Evolutionary conservation across 345 rosid species (phyloP).

Genomic region (Murraya koenigii): DNA sequence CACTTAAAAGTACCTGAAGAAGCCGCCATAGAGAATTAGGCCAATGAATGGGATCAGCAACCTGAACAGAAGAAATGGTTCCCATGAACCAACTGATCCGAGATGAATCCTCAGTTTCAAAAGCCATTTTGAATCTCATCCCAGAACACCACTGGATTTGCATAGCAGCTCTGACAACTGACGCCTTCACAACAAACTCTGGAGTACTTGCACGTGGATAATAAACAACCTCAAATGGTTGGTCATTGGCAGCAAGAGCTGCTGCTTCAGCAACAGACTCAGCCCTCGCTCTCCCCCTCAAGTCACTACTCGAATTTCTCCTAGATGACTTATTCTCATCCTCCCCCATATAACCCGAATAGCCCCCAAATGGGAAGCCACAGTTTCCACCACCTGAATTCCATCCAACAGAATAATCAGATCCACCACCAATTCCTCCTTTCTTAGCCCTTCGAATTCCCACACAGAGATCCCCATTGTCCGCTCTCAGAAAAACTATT

Average conservation of each 20-base stretch:
- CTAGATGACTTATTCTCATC: slow-evolving; percentile 46
- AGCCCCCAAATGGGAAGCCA: slow-evolving; percentile 44
- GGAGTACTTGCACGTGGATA: slow-evolving; percentile 86
- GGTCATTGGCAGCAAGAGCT: slow-evolving; percentile 56
- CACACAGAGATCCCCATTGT: slow-evolving; percentile 88
- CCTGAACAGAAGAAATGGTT: neutral
- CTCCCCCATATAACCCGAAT: slow-evolving; percentile 49
- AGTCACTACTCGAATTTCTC: slow-evolving; percentile 37
- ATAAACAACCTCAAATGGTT: slow-evolving; percentile 73
- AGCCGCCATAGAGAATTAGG: slow-evolving; percentile 81
- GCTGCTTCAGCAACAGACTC: slow-evolving; percentile 83
- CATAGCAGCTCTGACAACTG: slow-evolving; percentile 67
- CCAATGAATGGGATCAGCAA: neutral
- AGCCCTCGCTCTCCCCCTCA: slow-evolving; percentile 50
- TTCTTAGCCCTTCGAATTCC: slow-evolving; percentile 80
- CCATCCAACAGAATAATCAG: slow-evolving; percentile 69
- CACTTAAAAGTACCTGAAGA: slow-evolving; percentile 56
- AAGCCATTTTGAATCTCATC: neutral
- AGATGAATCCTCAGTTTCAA: neutral
- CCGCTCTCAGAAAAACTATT: slow-evolving; percentile 77
- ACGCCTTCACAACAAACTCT: slow-evolving; percentile 77
- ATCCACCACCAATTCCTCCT: slow-evolving; percentile 70
- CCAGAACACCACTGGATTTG: slow-evolving; percentile 24
- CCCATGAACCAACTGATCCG: neutral
- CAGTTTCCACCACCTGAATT: slow-evolving; percentile 51